Percentiles rank a stretch among this genome's conserved stretches.
These are phyloP conservation scores for Parachlorella kessleri DNA, from an alignment of 139 green algal species.

Conservation along the genomic window DNA sequence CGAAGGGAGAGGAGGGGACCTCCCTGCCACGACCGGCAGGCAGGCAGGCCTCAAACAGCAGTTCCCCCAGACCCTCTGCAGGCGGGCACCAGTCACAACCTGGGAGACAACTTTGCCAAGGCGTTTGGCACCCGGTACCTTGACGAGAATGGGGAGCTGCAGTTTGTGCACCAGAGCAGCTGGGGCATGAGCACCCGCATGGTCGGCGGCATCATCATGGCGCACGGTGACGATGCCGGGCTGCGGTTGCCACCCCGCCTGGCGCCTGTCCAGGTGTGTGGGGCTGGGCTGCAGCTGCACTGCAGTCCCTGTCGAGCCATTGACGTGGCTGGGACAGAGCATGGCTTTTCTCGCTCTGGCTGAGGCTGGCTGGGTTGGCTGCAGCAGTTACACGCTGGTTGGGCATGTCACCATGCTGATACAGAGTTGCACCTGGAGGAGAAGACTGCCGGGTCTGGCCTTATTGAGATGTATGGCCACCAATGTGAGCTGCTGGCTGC, in stretches of 20 bases:
- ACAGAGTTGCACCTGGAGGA: too few relatives aligned
- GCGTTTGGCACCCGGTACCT: conserved; percentile 79
- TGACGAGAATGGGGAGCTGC: conserved; percentile 60
- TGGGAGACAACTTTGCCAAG: conserved; percentile 96
- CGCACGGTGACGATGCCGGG: conserved; percentile 95
- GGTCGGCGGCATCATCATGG: conserved; percentile 98
- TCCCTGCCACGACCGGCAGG: background rate
- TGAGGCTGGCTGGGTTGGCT: background rate
- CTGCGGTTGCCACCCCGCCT: conserved; percentile 89
- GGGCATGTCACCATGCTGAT: too few relatives aligned
- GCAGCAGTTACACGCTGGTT: too few relatives aligned
- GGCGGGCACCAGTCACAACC: conserved; percentile 97
- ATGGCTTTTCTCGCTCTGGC: background rate
- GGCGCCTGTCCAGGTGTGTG: conserved; percentile 88
- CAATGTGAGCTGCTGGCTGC: too few relatives aligned
- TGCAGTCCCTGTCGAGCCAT: too few relatives aligned
- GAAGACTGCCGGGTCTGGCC: too few relatives aligned
- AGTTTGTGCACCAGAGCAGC: conserved; percentile 90
- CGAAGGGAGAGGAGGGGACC: background rate
- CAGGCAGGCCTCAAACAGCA: background rate
- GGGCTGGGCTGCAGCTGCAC: too few relatives aligned
- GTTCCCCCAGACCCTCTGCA: conserved; percentile 37
- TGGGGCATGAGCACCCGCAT: conserved; percentile 96
- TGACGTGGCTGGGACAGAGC: too few relatives aligned
- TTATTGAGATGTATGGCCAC: too few relatives aligned